phyloP scores from a whole-genome alignment of 106 monocot species.

The Gastrodia elata region DNA sequence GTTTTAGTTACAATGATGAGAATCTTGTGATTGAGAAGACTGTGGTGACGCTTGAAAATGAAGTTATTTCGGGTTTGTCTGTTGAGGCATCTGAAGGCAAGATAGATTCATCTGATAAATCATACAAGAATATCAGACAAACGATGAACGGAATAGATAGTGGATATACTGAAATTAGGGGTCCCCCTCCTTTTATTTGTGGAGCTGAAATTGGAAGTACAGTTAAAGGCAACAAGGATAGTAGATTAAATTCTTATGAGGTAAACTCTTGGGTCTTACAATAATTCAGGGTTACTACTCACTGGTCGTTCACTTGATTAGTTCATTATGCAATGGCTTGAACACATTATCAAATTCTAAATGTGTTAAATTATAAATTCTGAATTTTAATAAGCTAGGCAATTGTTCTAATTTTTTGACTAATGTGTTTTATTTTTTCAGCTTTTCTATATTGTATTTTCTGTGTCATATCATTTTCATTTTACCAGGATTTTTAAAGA shows the following conservation, averaged over 20 bases:
- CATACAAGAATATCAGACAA: conserved; percentile 11
- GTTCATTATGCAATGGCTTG: background rate
- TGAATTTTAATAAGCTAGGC: background rate
- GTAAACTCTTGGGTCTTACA: background rate
- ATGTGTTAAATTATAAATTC: background rate
- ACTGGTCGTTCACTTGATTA: background rate
- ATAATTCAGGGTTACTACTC: background rate
- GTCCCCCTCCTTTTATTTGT: conserved; percentile 34
- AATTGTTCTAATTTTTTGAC: background rate
- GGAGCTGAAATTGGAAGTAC: conserved; percentile 15
- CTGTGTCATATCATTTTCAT: background rate
- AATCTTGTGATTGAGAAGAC: conserved; percentile 72
- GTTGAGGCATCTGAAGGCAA: conserved; percentile 11
- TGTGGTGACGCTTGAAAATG: conserved; percentile 72
- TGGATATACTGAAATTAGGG: conserved; percentile 36
- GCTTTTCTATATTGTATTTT: background rate
- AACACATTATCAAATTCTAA: background rate
- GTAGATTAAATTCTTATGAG: conserved; percentile 10
- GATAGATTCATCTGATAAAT: conserved; percentile 10
- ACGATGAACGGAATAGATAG: conserved; percentile 20
- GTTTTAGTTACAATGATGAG: conserved; percentile 37
- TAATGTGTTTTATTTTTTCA: background rate
- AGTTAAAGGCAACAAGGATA: conserved; percentile 5
- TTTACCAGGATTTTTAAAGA: background rate
- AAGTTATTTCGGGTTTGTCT: conserved; percentile 16